Evolutionary conservation across 805 yeast species (phyloP), one percentile per base, ranked within the genome.

Genomic region (Kodamaea laetipori): DNA sequence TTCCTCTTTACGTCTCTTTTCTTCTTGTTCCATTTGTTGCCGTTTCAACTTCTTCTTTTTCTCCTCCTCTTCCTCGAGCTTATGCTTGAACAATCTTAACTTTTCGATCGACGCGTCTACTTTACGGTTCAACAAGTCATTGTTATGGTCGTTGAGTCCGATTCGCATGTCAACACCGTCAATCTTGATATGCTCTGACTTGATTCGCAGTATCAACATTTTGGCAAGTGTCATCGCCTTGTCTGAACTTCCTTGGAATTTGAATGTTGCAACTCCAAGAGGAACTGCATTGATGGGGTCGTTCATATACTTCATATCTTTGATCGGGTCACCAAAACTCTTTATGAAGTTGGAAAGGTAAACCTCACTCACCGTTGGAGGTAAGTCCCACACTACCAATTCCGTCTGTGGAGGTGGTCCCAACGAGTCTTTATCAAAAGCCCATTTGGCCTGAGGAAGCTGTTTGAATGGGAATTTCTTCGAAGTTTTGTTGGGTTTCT

Each of bases 221-320:
- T 61, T 64, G 15, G 75, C 74, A 13, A 61, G 50, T 32, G 57
- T 55, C 61, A 60, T 61, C 4, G 80, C 67, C 45, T 75, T 76
- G 13, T 73, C 80, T 11, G 69, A 56, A 15, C 63, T 56, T 2
- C 88, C 87, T 45, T 73, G 82, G 62, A 76, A 90, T 46, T 76
- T 70, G 41, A 88, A 68, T 15, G 78, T 65, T 39, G 84, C 84
- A 16, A 89, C 68, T 7, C 95, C 94, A 31, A 90, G 61, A 0
- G 95, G 90, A 13, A 82, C 84, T 2, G 90, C 96, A 34, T 86
- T 81, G 16, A 72, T 69, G 0, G 92, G 87, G 56, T 90, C 94
- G 44, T 74, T 78, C 7, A 83, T 69, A 46, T 80, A 70, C 46
- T 78, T 77, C 38, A 84, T 64, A 30, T 78, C 80, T 19, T 75